Evolutionary conservation across 371 early-diverging fungal species (phyloP).

Genomic region (Rhizopus sp.): DNA sequence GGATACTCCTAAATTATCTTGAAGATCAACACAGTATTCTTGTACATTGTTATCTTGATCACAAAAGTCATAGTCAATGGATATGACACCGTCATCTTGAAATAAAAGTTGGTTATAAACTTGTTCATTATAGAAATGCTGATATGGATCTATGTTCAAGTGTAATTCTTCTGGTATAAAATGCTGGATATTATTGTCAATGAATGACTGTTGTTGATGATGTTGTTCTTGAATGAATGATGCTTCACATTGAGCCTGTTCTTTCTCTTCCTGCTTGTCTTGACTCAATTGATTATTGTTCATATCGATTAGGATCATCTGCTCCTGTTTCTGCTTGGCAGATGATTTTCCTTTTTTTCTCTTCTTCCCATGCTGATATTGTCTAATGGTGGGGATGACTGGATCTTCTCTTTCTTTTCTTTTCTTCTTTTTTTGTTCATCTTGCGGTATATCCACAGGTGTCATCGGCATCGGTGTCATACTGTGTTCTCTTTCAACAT

Average conservation of each 20-base stretch:
- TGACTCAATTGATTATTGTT: too few relatives aligned
- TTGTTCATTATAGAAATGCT: slow-evolving; percentile 4
- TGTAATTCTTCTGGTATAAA: slow-evolving; percentile 6
- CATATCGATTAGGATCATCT: not conserved
- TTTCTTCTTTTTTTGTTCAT: not conserved
- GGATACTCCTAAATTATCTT: slow-evolving; percentile 4
- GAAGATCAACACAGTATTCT: not conserved
- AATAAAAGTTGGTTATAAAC: slow-evolving; percentile 4
- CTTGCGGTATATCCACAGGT: not conserved
- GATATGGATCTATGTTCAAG: slow-evolving; percentile 2
- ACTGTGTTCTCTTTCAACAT: too few relatives aligned
- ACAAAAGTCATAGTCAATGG: not conserved
- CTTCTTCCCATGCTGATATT: slow-evolving; percentile 1
- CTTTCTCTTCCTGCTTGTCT: too few relatives aligned
- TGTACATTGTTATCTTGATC: not conserved
- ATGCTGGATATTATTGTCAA: not conserved
- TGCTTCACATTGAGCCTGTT: too few relatives aligned
- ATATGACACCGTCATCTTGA: not conserved
- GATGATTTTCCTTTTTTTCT: not conserved
- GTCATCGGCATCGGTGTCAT: not conserved
- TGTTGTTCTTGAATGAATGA: too few relatives aligned
- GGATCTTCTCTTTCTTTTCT: not conserved
- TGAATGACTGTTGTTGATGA: too few relatives aligned
- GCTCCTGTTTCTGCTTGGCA: not conserved
- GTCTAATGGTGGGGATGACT: not conserved